A percentile compares a stretch with the other conserved stretches of the same genome.
These are phyloP conservation scores for Trichosporon ovoides DNA, from an alignment of 1,284 basidiomycete species.

Conservation along the genomic window DNA sequence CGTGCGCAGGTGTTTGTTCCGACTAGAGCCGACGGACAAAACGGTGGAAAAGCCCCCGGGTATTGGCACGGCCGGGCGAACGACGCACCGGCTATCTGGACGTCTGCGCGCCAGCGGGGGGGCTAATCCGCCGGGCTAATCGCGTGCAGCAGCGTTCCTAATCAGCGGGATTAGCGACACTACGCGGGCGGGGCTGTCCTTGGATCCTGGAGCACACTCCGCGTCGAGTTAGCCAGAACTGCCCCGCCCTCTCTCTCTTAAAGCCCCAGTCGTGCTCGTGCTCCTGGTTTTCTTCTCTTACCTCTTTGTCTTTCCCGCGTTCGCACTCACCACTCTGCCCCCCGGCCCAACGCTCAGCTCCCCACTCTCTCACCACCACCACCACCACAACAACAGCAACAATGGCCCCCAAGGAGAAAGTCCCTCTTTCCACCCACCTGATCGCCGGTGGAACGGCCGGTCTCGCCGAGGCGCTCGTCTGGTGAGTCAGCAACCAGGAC, in stretches of 20 bases:
- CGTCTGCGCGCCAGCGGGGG: background rate
- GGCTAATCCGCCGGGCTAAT: background rate
- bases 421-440: constrained; percentile 77
- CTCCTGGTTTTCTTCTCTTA: background rate
- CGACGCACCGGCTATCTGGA: background rate
- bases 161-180: background rate
- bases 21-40: constrained; percentile 21
- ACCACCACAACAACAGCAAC: constrained; percentile 1
- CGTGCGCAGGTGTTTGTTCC: constrained; percentile 2
- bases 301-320: constrained; percentile 6
- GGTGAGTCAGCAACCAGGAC: constrained; percentile 40
- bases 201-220: background rate
- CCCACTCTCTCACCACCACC: background rate
- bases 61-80: background rate
- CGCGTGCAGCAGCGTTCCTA: background rate
- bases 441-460: constrained; percentile 88
- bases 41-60: constrained; percentile 15
- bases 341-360: constrained; percentile 9
- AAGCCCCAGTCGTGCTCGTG: too few relatives aligned
- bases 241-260: background rate
- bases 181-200: too few relatives aligned
- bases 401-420: constrained; percentile 30
- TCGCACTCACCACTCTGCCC: constrained; percentile 5
- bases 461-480: constrained; percentile 73
- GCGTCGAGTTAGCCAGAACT: background rate